Evolutionary conservation across 371 early-diverging fungal species (phyloP).

Genomic region (Basidiobolus meristosporus): DNA sequence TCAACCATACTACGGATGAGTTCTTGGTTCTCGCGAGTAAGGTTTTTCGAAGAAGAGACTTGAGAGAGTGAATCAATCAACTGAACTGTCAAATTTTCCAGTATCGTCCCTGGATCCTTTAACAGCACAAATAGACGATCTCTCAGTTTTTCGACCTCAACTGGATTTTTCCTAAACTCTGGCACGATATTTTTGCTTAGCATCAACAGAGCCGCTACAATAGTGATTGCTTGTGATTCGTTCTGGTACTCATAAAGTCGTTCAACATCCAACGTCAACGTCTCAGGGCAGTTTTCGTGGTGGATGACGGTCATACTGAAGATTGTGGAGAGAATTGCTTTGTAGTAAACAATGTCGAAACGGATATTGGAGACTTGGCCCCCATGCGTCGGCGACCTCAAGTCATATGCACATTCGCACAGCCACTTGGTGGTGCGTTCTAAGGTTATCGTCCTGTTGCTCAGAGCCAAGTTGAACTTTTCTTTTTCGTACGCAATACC

Average conservation of each 20-base stretch:
- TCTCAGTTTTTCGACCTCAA: slow-evolving; percentile 7
- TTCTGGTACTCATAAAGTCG: slow-evolving; percentile 39
- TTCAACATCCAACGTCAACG: slow-evolving; percentile 35
- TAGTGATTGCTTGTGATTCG: slow-evolving; percentile 37
- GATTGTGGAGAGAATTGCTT: slow-evolving; percentile 34
- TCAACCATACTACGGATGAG: slow-evolving; percentile 42
- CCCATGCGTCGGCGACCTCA: too few species aligned
- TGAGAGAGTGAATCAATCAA: slow-evolving; percentile 10
- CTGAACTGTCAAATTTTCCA: slow-evolving; percentile 24
- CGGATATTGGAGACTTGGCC: slow-evolving; percentile 11
- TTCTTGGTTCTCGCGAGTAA: slow-evolving; percentile 15
- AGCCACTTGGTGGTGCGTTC: slow-evolving; percentile 36
- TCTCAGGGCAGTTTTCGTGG: slow-evolving; percentile 33
- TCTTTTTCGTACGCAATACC: slow-evolving; percentile 48
- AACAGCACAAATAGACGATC: slow-evolving; percentile 27
- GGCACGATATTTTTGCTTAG: slow-evolving; percentile 37
- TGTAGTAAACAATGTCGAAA: slow-evolving; percentile 32
- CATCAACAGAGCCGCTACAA: slow-evolving; percentile 45
- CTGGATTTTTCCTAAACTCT: slow-evolving; percentile 6
- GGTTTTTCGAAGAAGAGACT: slow-evolving; percentile 1
- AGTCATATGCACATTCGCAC: too few species aligned
- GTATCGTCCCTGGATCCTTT: slow-evolving; percentile 17
- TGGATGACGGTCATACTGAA: slow-evolving; percentile 13
- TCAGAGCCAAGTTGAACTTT: slow-evolving; percentile 29
- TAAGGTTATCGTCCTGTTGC: slow-evolving; percentile 15